Percentiles rank a stretch among this genome's conserved stretches.
Conservation (phyloP, 345 rosid genomes). For the Melaleuca quinquenervia region DNA sequence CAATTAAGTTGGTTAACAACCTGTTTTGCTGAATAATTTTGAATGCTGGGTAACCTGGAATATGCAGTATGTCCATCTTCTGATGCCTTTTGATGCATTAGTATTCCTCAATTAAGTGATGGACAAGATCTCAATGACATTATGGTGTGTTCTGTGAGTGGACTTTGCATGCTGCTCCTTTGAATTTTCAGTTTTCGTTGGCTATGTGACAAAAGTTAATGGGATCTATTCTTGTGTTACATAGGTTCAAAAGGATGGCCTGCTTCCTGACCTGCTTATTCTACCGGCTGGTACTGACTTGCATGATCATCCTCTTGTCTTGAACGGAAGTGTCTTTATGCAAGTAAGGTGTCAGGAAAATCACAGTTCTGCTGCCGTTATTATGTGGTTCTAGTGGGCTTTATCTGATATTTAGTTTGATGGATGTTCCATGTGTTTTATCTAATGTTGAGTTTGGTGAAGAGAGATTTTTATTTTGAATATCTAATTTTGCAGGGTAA, state of each 20-base stretch:
- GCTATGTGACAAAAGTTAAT: neutral
- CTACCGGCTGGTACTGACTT: conserved; percentile 78
- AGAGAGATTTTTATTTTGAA: neutral
- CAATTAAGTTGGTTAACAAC: neutral
- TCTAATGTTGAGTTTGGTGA: neutral
- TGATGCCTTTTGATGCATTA: neutral
- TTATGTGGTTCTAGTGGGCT: neutral
- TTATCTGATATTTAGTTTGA: neutral
- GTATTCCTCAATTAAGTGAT: neutral
- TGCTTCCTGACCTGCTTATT: conserved; percentile 56
- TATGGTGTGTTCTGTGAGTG: neutral
- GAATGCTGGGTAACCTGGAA: neutral
- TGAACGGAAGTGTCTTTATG: conserved; percentile 58
- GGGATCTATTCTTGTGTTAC: neutral
- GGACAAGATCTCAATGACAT: neutral
- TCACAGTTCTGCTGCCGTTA: neutral
- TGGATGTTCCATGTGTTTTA: neutral
- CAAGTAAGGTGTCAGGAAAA: conserved; percentile 30
- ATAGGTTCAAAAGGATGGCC: conserved; percentile 69
- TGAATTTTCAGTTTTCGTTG: neutral
- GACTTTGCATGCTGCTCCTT: neutral
- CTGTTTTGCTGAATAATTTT: neutral
- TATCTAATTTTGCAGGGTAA: conserved; percentile 47
- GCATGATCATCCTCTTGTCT: conserved; percentile 76
- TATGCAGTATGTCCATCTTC: neutral